A percentile compares a stretch with the other conserved stretches of the same genome.
phyloP scores from a whole-genome alignment of 768 basidiomycete species.

The Boletus pseudo-olivaceus region DNA sequence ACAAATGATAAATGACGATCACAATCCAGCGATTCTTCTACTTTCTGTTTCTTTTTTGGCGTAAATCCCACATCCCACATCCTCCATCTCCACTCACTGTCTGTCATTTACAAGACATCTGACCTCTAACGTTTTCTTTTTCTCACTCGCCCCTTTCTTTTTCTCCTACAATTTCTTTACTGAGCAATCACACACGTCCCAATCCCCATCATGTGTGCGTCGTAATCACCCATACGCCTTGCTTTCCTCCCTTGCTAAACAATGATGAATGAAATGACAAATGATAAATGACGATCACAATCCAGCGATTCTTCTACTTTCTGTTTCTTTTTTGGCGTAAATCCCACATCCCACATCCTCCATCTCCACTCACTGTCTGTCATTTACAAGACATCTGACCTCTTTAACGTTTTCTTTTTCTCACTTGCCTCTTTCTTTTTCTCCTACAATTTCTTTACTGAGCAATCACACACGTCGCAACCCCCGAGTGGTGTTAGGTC shows the following conservation, averaged over 20 bases:
- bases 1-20: conserved; percentile 30
- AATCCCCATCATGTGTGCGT: not conserved
- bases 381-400: conserved; percentile 21
- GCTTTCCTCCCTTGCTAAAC: not conserved
- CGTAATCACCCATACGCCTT: not conserved
- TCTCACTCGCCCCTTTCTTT: not conserved
- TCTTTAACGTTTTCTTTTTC: conserved; percentile 1
- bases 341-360: not conserved
- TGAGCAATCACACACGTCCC: not conserved
- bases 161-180: not conserved
- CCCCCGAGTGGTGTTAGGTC: not conserved
- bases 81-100: not conserved
- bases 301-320: not conserved
- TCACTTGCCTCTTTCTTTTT: not conserved
- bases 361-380: not conserved
- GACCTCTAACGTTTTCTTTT: conserved; percentile 1
- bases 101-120: conserved; percentile 22
- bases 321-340: not conserved
- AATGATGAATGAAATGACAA: conserved; percentile 6
- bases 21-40: not conserved
- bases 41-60: not conserved
- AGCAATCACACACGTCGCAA: conserved; percentile 1
- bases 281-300: not conserved
- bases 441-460: not conserved
- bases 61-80: not conserved